Base-by-base conservation (phyloP, 1,139 yeast species). In the Sugiyamaella pinicola region DNA sequence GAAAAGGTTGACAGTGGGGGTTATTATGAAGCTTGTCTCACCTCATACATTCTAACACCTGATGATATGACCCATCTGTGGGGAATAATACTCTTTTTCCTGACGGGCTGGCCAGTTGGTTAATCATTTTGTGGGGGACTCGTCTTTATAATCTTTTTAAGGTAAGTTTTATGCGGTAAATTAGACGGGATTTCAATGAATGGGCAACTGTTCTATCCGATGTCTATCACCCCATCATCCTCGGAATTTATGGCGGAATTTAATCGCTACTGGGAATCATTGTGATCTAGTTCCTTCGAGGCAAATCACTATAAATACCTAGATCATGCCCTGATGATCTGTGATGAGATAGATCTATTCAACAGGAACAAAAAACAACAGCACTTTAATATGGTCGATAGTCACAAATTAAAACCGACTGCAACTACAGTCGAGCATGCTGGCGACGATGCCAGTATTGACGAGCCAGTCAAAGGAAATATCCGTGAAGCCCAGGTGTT, bases 391-490 rank as follows among this genome's bases (percentile, higher is more conserved):
- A 31, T n/a, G 35, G 6, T 13, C 2, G 42, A 22, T 6, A 12
- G 17, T 19, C 34, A 15, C 15, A 41, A 18, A 18, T 9, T 17
- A 8, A 42, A 26, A 37, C 28, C 39, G 7, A 22, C 38, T 19
- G 28, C 49, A 9, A 31, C n/a, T 6, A 58, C 53, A 22, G 55
- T 57, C 51, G 40, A 53, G 24, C 13, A 58, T 49, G 26, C 52
- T 33, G 45, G 49, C 29, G 53, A 53, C 37, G 29, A 45, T 21
- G 34, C 35, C 31, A 29, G 38, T 22, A 13, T 42, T n/a, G 29
- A 42, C 24, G 47, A 43, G 5, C 15, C 26, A 15, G n/a, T 49
- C 26, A 53, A 53, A 40, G 47, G 42, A 15, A 35, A 49, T 45
- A 51, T 53, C 19, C 47, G 37, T 9, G 55, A 53, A 28, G 42